phyloP scores from a whole-genome alignment of 2,329 filamentous ascomycete genomes.

The Neocucurbitaria cava region DNA sequence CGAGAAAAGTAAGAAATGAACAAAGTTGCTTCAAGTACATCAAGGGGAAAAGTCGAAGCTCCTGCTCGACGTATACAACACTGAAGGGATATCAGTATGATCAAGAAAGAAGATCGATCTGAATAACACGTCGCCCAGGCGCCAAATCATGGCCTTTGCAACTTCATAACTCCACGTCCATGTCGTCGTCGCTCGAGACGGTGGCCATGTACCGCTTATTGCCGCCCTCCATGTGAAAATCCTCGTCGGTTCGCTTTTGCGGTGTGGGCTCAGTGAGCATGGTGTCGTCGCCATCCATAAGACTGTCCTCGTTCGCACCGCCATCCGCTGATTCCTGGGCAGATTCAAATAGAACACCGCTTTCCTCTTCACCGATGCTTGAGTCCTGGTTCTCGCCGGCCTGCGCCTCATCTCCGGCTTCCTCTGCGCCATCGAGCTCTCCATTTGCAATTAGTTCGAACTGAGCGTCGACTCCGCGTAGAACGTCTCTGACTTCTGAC shows the following conservation, averaged over 20 bases:
- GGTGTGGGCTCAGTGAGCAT: slow-evolving; percentile 9
- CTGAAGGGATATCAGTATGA: background rate
- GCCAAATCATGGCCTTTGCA: background rate
- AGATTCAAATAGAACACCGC: slow-evolving; percentile 5
- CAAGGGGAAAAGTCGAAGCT: background rate
- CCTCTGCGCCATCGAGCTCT: slow-evolving; percentile 4
- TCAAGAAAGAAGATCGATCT: background rate
- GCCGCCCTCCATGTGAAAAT: background rate
- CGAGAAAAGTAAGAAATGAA: no score
- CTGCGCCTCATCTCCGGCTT: background rate
- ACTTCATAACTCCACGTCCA: slow-evolving; percentile 2
- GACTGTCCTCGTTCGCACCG: slow-evolving; percentile 5
- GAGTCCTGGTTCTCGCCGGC: background rate
- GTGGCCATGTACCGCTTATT: background rate
- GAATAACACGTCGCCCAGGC: background rate
- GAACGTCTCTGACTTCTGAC: slow-evolving; percentile 19
- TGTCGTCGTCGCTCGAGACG: slow-evolving; percentile 3
- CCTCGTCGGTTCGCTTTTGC: background rate
- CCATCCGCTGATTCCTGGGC: background rate
- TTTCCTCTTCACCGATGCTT: slow-evolving; percentile 3
- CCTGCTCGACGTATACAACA: background rate
- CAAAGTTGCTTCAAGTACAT: no score
- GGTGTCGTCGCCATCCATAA: slow-evolving; percentile 3
- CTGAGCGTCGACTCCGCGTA: slow-evolving; percentile 23
- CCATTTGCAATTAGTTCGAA: slow-evolving; percentile 34